Evolutionary conservation across 345 rosid species (phyloP), one percentile per base, ranked within the genome.

Genomic region (Aquilaria yunnanensis): DNA sequence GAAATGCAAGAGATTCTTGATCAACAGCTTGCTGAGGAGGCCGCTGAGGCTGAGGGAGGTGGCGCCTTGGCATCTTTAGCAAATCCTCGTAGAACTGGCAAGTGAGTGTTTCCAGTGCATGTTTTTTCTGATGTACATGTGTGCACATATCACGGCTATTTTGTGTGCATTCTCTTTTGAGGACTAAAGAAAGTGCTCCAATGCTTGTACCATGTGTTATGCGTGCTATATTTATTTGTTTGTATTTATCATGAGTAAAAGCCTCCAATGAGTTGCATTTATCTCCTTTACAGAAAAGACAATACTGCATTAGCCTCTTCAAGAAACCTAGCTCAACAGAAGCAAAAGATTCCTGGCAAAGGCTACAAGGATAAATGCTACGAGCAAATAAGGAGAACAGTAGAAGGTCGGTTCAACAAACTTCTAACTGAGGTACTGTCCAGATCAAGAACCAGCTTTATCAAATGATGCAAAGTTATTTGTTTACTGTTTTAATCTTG

Each of bases 1-100:
- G 99, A 95, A 77, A 95, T 87, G 97, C 99, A 95, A 87, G 99
- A 95, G 83, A 95, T 95, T 69, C 88, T 88, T 74, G 99, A 95
- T 73, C 86, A 91, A 69, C 96, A 95, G 76, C 77, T 95, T 68
- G 96, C 97, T 60, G 99, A 95, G 77, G 99, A 95, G 75, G 99
- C 96, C 61, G 99, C 99, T 57, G 99, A 95, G 81, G 99, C 96
- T 72, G 99, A 91, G 78, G 99, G 97, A 62, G 96, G 75, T 32
- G 96, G 88, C 67, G 96, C 85, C 50, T 85, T 95, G 93, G 89
- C 96, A 72, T 63, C 91, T 70, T 70, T 91, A 69, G 88, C 96
- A 70, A 95, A 91, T 77, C 96, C 96, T 69, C 96, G 88, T 30
- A 80, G 91, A 81, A 72, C 87, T 80, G 87, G 93, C 75, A 91